Percentiles rank a stretch among this genome's conserved stretches.
Evolutionary conservation across 257 asterid genomes (phyloP).

Genomic region (Salvia miltiorrhiza): DNA sequence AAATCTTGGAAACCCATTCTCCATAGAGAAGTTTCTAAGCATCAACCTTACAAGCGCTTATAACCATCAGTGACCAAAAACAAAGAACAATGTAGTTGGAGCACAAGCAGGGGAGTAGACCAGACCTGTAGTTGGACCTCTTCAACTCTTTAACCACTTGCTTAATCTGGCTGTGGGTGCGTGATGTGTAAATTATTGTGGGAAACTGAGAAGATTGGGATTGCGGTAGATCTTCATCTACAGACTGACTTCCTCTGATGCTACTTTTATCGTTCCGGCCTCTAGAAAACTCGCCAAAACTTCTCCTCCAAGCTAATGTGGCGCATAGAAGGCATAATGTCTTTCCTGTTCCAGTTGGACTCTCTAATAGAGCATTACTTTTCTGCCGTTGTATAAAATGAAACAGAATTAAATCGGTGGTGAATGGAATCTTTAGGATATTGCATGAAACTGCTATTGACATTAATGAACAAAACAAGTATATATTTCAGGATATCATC

Average conservation of each 20-base stretch:
- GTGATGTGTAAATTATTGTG: slow-evolving; percentile 78
- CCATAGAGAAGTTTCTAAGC: not conserved
- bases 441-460: not conserved
- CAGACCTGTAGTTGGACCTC: slow-evolving; percentile 90
- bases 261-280: slow-evolving; percentile 51
- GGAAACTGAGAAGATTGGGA: slow-evolving; percentile 58
- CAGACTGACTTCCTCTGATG: slow-evolving; percentile 45
- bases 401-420: not conserved
- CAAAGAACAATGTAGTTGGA: not conserved
- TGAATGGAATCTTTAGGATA: not conserved
- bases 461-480: not conserved
- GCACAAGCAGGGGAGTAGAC: slow-evolving; percentile 22
- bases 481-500: not conserved
- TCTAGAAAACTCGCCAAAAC: slow-evolving; percentile 73
- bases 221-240: slow-evolving; percentile 41
- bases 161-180: slow-evolving; percentile 95
- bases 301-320: slow-evolving; percentile 94
- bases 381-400: slow-evolving; percentile 42
- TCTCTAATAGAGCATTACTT: slow-evolving; percentile 85
- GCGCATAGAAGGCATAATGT: slow-evolving; percentile 94
- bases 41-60: not conserved
- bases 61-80: not conserved
- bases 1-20: not conserved
- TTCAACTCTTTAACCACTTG: slow-evolving; percentile 94
- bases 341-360: slow-evolving; percentile 99